Conservation (phyloP, 768 basidiomycete genomes). For the Inosperma sp. region DNA sequence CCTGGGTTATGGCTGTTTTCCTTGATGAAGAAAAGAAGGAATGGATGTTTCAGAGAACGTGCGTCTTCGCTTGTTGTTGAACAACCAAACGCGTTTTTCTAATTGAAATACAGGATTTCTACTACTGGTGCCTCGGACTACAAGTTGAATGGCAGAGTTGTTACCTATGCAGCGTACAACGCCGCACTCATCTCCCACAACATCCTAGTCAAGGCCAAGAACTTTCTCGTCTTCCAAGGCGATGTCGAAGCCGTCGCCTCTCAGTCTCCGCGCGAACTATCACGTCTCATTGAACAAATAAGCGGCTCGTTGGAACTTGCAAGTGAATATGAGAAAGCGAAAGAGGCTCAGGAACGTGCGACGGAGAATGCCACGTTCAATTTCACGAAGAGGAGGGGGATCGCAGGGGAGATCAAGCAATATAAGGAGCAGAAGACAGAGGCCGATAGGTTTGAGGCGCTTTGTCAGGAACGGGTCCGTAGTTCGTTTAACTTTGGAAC, state of each 20-base stretch:
- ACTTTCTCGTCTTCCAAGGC: conserved; percentile 98
- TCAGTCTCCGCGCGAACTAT: conserved; percentile 86
- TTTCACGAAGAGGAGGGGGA: conserved; percentile 89
- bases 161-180: conserved; percentile 88
- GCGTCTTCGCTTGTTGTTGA: conserved; percentile 37
- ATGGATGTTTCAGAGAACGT: conserved; percentile 92
- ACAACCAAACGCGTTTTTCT: conserved; percentile 7
- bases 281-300: conserved; percentile 92
- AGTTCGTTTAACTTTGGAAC: not conserved
- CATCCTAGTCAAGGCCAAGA: conserved; percentile 98
- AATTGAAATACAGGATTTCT: conserved; percentile 61
- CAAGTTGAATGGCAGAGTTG: conserved; percentile 72
- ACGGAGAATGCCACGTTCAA: conserved; percentile 94
- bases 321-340: conserved; percentile 83
- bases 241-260: conserved; percentile 98
- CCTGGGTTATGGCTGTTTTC: conserved; percentile 94
- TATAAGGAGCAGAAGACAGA: conserved; percentile 97
- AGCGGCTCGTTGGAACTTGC: conserved; percentile 90
- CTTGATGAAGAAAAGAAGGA: conserved; percentile 73
- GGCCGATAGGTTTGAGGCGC: conserved; percentile 78
- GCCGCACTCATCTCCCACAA: conserved; percentile 83
- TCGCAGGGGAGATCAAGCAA: conserved; percentile 92
- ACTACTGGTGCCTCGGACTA: conserved; percentile 88
- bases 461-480: conserved; percentile 70
- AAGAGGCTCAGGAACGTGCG: conserved; percentile 80